Evolutionary conservation across 2,329 filamentous ascomycete species (phyloP).

Genomic region (Penicillium corylophilum): DNA sequence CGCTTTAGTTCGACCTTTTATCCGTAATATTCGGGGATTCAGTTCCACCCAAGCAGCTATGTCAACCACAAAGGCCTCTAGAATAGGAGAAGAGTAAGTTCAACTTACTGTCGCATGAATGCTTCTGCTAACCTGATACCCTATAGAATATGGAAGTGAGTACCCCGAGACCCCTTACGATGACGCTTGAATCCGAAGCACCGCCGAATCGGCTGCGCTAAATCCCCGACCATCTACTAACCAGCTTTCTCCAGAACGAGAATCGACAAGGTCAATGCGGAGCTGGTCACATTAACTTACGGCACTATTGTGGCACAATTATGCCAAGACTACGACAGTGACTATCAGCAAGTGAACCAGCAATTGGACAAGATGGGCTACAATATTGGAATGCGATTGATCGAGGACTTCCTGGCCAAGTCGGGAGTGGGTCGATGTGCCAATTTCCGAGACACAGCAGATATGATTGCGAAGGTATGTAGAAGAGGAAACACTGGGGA

Average conservation of each 20-base stretch:
- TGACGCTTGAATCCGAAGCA: neutral
- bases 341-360: slow-evolving; percentile 94
- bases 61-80: slow-evolving; percentile 64
- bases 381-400: slow-evolving; percentile 92
- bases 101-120: slow-evolving; percentile 1
- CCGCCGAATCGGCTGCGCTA: neutral
- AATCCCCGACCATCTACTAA: slow-evolving; percentile 13
- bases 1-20: neutral
- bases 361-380: slow-evolving; percentile 99
- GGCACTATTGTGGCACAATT: slow-evolving; percentile 95
- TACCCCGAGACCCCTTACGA: slow-evolving; percentile 23
- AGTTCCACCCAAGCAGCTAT: slow-evolving; percentile 32
- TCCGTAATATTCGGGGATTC: neutral
- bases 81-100: slow-evolving; percentile 72
- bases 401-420: slow-evolving; percentile 97
- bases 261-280: slow-evolving; percentile 96
- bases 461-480: slow-evolving; percentile 86
- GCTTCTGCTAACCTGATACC: slow-evolving; percentile 30
- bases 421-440: slow-evolving; percentile 84
- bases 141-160: slow-evolving; percentile 87
- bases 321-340: slow-evolving; percentile 91
- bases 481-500: neutral
- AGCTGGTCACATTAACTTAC: slow-evolving; percentile 95
- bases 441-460: slow-evolving; percentile 93
- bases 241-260: slow-evolving; percentile 63